phyloP scores from a whole-genome alignment of 2,329 filamentous ascomycete species.

The Exophiala sp. region DNA sequence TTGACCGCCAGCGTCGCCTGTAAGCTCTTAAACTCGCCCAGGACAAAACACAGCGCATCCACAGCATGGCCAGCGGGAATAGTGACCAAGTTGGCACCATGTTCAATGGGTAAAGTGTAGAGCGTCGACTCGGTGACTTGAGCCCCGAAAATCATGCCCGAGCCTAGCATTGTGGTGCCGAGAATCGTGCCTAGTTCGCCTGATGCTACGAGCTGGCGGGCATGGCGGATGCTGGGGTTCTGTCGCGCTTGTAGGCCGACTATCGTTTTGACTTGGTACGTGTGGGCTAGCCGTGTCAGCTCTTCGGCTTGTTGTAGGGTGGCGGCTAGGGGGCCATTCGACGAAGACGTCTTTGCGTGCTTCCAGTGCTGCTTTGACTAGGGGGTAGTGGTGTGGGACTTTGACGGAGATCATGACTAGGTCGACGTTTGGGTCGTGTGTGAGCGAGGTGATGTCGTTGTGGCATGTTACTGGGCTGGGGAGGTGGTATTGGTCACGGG shows the following conservation, averaged over 20 bases:
- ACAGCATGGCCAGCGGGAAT: conserved; percentile 20
- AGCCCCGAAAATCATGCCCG: conserved; percentile 7
- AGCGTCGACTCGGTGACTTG: not conserved
- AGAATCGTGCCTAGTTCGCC: conserved; percentile 49
- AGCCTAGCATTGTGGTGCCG: conserved; percentile 41
- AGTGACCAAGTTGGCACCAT: conserved; percentile 23
- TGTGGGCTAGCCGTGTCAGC: conserved; percentile 35
- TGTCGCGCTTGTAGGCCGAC: conserved; percentile 50
- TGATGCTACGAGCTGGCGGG: conserved; percentile 42
- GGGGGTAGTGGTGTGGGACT: conserved; percentile 48
- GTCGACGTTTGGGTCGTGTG: conserved; percentile 47
- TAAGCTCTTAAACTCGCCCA: conserved; percentile 19
- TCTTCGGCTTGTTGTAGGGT: conserved; percentile 39
- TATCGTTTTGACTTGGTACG: conserved; percentile 36
- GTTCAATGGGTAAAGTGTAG: conserved; percentile 15
- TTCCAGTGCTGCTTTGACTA: conserved; percentile 43
- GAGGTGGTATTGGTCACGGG: conserved; percentile 42
- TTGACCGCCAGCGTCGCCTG: conserved; percentile 20
- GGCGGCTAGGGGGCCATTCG: conserved; percentile 54
- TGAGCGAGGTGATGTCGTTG: conserved; percentile 39
- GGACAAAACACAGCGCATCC: conserved; percentile 22
- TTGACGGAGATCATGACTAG: conserved; percentile 51
- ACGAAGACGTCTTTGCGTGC: conserved; percentile 48
- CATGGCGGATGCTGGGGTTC: conserved; percentile 40
- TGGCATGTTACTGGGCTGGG: conserved; percentile 43